These are phyloP conservation scores for Thalia dealbata DNA, from an alignment of 176 grass and related monocot genomes.

Conservation along the genomic window DNA sequence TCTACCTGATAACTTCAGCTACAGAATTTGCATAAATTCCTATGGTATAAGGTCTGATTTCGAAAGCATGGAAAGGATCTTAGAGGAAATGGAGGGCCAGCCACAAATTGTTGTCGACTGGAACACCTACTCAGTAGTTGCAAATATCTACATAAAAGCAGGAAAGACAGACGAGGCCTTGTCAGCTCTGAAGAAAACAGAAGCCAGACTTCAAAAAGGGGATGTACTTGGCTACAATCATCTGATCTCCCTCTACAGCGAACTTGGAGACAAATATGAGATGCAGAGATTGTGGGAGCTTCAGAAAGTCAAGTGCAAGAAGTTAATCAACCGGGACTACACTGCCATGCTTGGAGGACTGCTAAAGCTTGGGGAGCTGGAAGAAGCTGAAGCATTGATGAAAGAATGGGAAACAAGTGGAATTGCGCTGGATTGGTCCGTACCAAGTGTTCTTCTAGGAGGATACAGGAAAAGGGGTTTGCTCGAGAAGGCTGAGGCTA, in stretches of 20 bases:
- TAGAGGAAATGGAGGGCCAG: conserved; percentile 82
- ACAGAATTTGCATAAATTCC: conserved; percentile 74
- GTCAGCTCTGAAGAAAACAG: conserved; percentile 59
- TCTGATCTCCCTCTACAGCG: conserved; percentile 56
- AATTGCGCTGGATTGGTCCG: conserved; percentile 43
- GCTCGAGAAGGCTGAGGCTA: conserved; percentile 50
- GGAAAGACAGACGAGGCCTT: conserved; percentile 39
- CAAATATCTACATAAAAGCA: conserved; percentile 66
- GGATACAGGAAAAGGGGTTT: conserved; percentile 46
- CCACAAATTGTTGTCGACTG: conserved; percentile 79
- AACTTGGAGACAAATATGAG: conserved; percentile 49
- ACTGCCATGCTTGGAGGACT: conserved; percentile 50
- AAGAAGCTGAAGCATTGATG: conserved; percentile 61
- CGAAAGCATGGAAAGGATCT: conserved; percentile 52
- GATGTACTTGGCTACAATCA: conserved; percentile 40
- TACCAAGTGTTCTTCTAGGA: conserved; percentile 54
- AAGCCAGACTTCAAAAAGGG: conserved; percentile 44
- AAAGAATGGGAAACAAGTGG: conserved; percentile 69
- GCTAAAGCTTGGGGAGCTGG: conserved; percentile 47
- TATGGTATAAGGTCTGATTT: conserved; percentile 63
- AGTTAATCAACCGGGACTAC: conserved; percentile 53
- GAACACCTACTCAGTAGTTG: conserved; percentile 68
- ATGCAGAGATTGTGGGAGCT: conserved; percentile 58
- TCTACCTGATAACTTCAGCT: conserved; percentile 74
- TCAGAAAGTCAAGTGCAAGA: conserved; percentile 60